Evolutionary conservation across 2,329 filamentous ascomycete genomes (phyloP).

Genomic region (Lizonia empirigonia): DNA sequence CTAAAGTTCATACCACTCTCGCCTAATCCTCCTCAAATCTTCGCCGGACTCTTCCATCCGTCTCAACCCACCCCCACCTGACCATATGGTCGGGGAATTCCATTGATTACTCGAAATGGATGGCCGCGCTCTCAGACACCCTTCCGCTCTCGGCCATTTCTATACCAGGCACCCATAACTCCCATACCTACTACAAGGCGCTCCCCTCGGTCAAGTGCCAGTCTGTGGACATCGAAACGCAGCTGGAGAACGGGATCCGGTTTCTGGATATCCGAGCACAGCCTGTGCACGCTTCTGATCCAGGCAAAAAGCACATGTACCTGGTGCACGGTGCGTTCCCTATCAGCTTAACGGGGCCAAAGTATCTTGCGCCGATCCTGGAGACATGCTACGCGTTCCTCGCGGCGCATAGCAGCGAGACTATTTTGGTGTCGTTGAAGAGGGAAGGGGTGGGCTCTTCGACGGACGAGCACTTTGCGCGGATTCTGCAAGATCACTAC

Average conservation of each 20-base stretch:
- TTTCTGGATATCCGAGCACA: constrained; percentile 92
- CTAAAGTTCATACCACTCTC: constrained; percentile 48
- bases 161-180: constrained; percentile 96
- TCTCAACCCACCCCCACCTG: constrained; percentile 50
- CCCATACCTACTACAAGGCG: constrained; percentile 80
- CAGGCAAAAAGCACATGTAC: constrained; percentile 68
- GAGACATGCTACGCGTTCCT: constrained; percentile 76
- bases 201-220: constrained; percentile 94
- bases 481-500: constrained; percentile 75
- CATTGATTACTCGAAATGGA: constrained; percentile 75
- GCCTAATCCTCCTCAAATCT: constrained; percentile 48
- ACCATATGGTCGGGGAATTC: constrained; percentile 35
- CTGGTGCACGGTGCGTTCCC: constrained; percentile 93
- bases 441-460: constrained; percentile 83
- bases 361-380: constrained; percentile 77
- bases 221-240: constrained; percentile 73
- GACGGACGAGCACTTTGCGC: constrained; percentile 78
- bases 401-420: constrained; percentile 76
- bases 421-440: constrained; percentile 85
- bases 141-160: constrained; percentile 79
- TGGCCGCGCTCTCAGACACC: constrained; percentile 73
- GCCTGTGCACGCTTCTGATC: constrained; percentile 62
- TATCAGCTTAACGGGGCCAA: constrained; percentile 79
- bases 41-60: constrained; percentile 52
- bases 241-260: constrained; percentile 87